Conservation (phyloP, 306 rosid genomes). For the Cucumis hystrix region DNA sequence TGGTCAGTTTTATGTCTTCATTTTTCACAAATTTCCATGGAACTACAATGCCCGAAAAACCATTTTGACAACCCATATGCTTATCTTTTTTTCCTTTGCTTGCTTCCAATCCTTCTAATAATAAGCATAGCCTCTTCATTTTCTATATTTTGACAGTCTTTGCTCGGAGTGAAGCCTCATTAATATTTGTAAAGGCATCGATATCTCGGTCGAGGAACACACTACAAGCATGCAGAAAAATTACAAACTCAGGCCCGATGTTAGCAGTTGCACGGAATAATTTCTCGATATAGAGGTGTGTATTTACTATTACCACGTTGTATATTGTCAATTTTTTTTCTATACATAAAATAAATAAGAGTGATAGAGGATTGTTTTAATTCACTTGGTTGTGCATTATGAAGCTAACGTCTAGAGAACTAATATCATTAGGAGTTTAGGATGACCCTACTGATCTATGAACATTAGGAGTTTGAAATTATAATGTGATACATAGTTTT, state of each 20-base stretch:
- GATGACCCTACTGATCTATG: neutral
- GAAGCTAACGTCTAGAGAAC: neutral
- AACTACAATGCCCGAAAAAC: neutral
- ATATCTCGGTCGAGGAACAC: neutral
- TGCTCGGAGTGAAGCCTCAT: constrained; percentile 5
- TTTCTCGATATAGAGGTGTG: neutral
- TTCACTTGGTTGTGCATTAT: neutral
- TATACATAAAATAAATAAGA: neutral
- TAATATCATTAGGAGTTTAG: neutral
- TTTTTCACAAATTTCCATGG: neutral
- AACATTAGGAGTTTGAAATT: neutral
- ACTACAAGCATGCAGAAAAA: neutral
- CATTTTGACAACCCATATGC: neutral
- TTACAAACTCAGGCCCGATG: neutral
- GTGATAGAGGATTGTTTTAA: neutral
- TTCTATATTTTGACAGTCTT: constrained; percentile 9
- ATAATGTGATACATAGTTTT: neutral
- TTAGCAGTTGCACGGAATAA: neutral
- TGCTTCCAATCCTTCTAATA: neutral
- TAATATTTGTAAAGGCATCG: neutral
- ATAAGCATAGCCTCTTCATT: constrained; percentile 2
- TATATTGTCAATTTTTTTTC: neutral
- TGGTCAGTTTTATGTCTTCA: constrained; percentile 27
- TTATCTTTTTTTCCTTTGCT: neutral
- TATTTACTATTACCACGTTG: neutral